phyloP scores from a whole-genome alignment of 116 monocot species.

The Iris pallida region DNA sequence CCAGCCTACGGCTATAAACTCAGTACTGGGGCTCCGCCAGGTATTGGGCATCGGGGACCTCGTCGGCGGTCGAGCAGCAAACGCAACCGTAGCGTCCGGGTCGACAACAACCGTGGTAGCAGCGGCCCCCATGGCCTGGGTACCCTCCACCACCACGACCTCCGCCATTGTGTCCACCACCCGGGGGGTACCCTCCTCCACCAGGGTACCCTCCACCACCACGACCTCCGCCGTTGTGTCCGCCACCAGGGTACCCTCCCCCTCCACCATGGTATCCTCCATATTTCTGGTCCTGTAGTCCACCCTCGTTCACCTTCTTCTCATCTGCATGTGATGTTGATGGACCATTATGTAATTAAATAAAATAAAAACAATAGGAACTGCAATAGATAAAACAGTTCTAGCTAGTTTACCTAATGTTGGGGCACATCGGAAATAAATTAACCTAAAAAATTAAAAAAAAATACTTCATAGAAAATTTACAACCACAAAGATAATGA shows the following conservation, averaged over 20 bases:
- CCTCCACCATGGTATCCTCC: neutral
- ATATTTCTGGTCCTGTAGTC: neutral
- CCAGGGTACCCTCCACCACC: neutral
- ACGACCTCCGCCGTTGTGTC: neutral
- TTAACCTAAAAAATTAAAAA: too few relatives aligned
- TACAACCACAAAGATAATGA: too few relatives aligned
- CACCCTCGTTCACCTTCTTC: neutral
- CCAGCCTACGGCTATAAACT: too few relatives aligned
- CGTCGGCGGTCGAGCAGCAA: conserved; percentile 3
- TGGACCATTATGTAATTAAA: neutral
- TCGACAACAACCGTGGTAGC: conserved; percentile 5
- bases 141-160: neutral
- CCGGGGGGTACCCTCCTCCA: neutral
- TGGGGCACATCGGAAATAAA: too few relatives aligned
- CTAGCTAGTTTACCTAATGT: too few relatives aligned
- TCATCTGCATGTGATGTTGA: neutral
- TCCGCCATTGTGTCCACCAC: neutral
- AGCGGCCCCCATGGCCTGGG: neutral
- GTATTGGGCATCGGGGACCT: conserved; percentile 1
- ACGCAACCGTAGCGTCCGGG: neutral
- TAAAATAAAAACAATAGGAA: neutral
- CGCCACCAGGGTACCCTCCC: neutral
- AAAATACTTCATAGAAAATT: too few relatives aligned
- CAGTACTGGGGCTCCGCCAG: neutral
- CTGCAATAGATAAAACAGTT: too few relatives aligned